Conservation (phyloP, 257 asterid species). For the Cordia subcordata region DNA sequence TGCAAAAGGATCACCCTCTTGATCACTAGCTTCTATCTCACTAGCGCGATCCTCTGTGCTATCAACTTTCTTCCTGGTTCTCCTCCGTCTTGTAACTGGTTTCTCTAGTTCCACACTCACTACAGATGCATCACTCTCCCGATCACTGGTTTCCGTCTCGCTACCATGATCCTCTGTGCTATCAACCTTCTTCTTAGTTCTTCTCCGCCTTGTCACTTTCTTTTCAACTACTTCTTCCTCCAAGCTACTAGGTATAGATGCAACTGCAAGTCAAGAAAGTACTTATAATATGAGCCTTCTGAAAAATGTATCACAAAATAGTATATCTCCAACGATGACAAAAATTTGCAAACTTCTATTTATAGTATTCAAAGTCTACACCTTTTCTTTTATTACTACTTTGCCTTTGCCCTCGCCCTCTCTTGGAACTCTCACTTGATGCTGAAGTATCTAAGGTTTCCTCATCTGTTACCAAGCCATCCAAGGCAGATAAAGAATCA, state of each 20-base stretch:
- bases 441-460: conserved; percentile 29
- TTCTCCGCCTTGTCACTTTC: conserved; percentile 50
- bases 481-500: conserved; percentile 20
- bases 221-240: conserved; percentile 48
- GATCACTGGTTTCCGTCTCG: conserved; percentile 41
- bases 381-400: conserved; percentile 61
- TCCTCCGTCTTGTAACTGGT: conserved; percentile 48
- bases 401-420: conserved; percentile 40
- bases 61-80: conserved; percentile 50
- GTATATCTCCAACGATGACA: conserved; percentile 2
- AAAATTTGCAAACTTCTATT: conserved; percentile 3
- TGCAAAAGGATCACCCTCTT: conserved; percentile 36
- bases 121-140: conserved; percentile 35
- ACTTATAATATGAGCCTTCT: conserved; percentile 6
- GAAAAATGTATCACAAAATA: conserved; percentile 1
- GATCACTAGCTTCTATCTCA: conserved; percentile 41
- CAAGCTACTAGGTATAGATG: conserved; percentile 26
- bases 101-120: conserved; percentile 33
- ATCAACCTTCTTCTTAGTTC: conserved; percentile 51
- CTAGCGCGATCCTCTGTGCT: conserved; percentile 32
- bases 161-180: conserved; percentile 33
- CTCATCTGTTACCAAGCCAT: conserved; percentile 34
- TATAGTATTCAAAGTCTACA: conserved; percentile 15
- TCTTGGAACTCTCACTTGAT: conserved; percentile 34
- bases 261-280: conserved; percentile 41